Percentiles rank a stretch among this genome's conserved stretches.
Evolutionary conservation across 352 stramenopile genomes (phyloP).

Genomic region (Phytophthora pistaciae): DNA sequence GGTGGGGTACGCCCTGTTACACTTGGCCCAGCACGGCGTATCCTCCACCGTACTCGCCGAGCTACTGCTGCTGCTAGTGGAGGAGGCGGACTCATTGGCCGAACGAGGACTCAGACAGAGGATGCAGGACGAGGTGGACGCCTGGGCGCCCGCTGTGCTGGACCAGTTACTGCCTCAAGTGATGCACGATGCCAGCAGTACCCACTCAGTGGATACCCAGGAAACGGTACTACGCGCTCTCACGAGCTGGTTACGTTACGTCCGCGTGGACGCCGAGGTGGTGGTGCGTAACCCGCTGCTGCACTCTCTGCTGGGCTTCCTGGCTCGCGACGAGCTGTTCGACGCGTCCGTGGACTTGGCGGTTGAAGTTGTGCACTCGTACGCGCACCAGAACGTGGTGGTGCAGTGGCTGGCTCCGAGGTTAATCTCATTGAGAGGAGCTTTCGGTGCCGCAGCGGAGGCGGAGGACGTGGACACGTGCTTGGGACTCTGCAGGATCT

Average conservation of each 20-base stretch:
- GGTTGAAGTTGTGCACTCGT: conserved; percentile 81
- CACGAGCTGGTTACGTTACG: conserved; percentile 71
- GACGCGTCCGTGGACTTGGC: conserved; percentile 85
- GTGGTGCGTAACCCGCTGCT: conserved; percentile 75
- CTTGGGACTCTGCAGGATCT: conserved; percentile 86
- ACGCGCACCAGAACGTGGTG: conserved; percentile 57
- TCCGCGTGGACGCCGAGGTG: conserved; percentile 45
- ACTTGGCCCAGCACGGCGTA: conserved; percentile 52
- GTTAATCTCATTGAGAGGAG: conserved; percentile 67
- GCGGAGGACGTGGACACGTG: conserved; percentile 83
- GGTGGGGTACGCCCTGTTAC: conserved; percentile 67
- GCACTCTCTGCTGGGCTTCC: conserved; percentile 71
- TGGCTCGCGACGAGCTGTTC: conserved; percentile 83
- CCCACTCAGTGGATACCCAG: conserved; percentile 44
- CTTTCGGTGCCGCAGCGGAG: conserved; percentile 58
- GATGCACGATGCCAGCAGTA: conserved; percentile 66
- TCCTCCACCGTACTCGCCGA: conserved; percentile 53
- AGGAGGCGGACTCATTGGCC: conserved; percentile 66
- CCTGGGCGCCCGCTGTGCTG: conserved; percentile 64
- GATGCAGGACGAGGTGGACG: conserved; percentile 71
- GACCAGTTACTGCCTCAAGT: conserved; percentile 76
- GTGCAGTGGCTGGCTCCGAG: conserved; percentile 85
- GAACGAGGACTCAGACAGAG: conserved; percentile 55
- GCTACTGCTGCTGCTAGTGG: conserved; percentile 73
- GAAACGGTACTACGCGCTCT: conserved; percentile 67